phyloP scores from a whole-genome alignment of 2,329 filamentous ascomycete species.

The Aspergillus caelatus region DNA sequence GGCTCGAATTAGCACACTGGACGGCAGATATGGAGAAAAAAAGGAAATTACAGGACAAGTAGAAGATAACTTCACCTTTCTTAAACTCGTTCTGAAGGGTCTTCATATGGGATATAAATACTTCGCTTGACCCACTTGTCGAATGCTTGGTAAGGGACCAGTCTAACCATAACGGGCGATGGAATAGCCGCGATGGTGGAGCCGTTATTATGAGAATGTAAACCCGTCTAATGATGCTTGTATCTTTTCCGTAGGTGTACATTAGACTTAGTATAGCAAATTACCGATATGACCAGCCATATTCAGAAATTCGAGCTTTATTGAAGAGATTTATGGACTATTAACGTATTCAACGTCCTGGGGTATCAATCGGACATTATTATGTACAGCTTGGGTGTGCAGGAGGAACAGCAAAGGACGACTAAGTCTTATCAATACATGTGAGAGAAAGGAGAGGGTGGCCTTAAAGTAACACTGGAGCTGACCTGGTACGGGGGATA shows the following conservation, averaged over 20 bases:
- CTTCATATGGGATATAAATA: no score
- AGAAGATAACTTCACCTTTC: no score
- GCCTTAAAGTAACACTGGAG: neutral
- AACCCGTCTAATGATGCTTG: no score
- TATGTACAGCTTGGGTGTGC: neutral
- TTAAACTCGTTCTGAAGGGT: no score
- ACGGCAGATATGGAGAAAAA: no score
- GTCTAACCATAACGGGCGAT: neutral
- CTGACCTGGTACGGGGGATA: no score
- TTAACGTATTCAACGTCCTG: neutral
- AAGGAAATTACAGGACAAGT: no score
- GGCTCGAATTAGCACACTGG: no score
- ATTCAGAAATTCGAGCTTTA: fast-evolving
- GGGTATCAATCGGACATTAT: neutral
- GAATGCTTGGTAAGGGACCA: no score
- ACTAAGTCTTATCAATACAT: neutral
- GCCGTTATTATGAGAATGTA: no score
- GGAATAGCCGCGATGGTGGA: neutral
- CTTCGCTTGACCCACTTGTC: no score
- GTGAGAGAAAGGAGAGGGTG: neutral
- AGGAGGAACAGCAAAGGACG: neutral
- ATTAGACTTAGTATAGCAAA: neutral
- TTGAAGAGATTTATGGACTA: fast-evolving
- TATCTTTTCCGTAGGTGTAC: no score
- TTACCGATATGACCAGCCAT: neutral